Evolutionary conservation across 371 early-diverging fungal species (phyloP), one percentile per base, ranked within the genome.

Genomic region (Mucor circinelloides): DNA sequence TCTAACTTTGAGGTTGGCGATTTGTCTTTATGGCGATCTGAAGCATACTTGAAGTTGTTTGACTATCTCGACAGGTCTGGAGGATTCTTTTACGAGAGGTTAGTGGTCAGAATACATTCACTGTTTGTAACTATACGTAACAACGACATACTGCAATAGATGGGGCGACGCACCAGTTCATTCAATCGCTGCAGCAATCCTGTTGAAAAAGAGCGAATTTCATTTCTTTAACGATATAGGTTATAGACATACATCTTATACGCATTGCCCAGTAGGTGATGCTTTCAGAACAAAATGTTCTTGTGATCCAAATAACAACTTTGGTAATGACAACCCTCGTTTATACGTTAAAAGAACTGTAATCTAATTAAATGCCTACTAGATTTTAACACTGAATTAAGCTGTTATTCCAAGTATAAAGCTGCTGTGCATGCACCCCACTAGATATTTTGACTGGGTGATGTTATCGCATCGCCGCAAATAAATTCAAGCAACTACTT

Each of bases 91-190:
- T 97, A 96, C 70, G 97, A 97, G 72, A 82, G 93, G 78, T 70
- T 66, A 8, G 48, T 21, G 23, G 2, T 10, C 1, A 34, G 2
- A 2, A 48, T 48, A 48, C 17, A 48, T 21, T 8, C 8, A 5
- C 21, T 1, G 19, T 50, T 21, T 89, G 25, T 19, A 17, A 17
- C 12, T 4, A 54, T 19, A 32, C n/a, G 9, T 38, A 32, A 1
- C 25, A 31, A 58, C n/a, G 8, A 54, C 50, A 44, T 6, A 34
- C 9, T 34, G 34, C 34, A 8, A 6, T 19, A 63, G 56, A 52
- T 97, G 97, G 97, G 97, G 97, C 2, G 98, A 97, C 86, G 98
- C 97, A 17, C 98, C 98, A 10, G 90, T 98, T 6, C 98, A 97
- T 67, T 93, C 95, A 1, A 82, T 98, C 23, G 97, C 95, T 1